phyloP scores from a whole-genome alignment of 1,284 basidiomycete species.

The Ustilago bromivora region DNA sequence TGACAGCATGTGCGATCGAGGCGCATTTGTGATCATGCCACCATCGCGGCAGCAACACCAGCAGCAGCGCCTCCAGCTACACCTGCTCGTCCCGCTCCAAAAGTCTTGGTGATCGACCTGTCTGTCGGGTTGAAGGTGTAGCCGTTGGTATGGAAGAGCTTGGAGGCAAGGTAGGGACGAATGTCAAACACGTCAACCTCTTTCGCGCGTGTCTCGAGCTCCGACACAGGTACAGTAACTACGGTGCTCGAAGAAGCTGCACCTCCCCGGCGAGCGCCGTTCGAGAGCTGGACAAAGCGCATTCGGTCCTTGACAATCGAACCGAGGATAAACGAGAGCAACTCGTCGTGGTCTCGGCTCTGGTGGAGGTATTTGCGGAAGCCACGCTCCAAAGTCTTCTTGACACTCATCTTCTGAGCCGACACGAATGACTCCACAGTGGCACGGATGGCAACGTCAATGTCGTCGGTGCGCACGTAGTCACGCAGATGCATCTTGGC shows the following conservation, averaged over 20 bases:
- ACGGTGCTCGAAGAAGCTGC: conserved; percentile 31
- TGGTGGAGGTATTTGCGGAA: conserved; percentile 98
- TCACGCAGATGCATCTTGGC: conserved; percentile 98
- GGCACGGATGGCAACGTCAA: conserved; percentile 95
- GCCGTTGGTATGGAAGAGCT: conserved; percentile 88
- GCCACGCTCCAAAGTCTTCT: conserved; percentile 89
- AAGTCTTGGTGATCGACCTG: conserved; percentile 63
- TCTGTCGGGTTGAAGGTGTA: conserved; percentile 74
- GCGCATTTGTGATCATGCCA: conserved; percentile 11
- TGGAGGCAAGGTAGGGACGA: conserved; percentile 83
- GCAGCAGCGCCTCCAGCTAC: conserved; percentile 17
- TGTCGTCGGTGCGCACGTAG: conserved; percentile 94
- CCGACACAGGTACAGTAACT: conserved; percentile 62
- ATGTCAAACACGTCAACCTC: conserved; percentile 95
- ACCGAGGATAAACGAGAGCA: conserved; percentile 92
- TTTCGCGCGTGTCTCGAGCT: conserved; percentile 76
- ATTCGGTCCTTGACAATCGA: conserved; percentile 95
- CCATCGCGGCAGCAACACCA: conserved; percentile 36
- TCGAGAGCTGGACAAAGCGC: conserved; percentile 74
- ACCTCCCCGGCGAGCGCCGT: conserved; percentile 17
- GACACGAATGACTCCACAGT: conserved; percentile 93
- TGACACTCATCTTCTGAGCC: conserved; percentile 97
- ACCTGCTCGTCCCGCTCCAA: conserved; percentile 41
- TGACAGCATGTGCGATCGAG: too few relatives aligned
- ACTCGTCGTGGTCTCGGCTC: conserved; percentile 90